These are phyloP conservation scores for Ogataea haglerorum DNA, from an alignment of 805 yeast species.

Conservation along the genomic window DNA sequence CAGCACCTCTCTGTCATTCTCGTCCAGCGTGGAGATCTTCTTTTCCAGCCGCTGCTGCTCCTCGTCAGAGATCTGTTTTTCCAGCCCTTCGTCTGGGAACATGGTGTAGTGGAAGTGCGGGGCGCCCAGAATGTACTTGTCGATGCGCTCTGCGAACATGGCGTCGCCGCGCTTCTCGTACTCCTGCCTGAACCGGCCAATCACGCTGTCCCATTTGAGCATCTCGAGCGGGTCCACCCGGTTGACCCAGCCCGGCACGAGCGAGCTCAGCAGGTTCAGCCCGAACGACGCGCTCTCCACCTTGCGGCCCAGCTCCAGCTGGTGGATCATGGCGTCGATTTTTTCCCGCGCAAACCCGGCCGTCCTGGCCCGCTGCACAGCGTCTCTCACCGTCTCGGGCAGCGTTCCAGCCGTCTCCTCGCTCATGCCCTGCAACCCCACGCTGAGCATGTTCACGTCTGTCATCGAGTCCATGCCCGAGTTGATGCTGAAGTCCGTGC, in stretches of 20 bases:
- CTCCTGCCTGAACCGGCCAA: constrained; percentile 60
- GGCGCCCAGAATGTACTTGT: constrained; percentile 46
- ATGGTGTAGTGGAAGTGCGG: constrained; percentile 71
- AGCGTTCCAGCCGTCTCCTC: constrained; percentile 45
- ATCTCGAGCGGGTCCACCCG: constrained; percentile 69
- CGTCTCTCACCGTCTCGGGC: constrained; percentile 43
- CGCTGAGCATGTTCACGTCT: constrained; percentile 68
- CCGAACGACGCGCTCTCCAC: constrained; percentile 92
- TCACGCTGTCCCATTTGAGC: constrained; percentile 60
- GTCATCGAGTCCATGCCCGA: constrained; percentile 85
- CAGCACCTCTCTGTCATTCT: constrained; percentile 55
- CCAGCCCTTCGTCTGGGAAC: constrained; percentile 64
- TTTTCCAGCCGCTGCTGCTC: constrained; percentile 52
- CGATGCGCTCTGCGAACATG: constrained; percentile 59
- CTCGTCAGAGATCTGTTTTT: constrained; percentile 46
- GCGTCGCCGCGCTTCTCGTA: constrained; percentile 48
- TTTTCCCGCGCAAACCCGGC: constrained; percentile 54
- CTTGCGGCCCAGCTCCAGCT: constrained; percentile 76
- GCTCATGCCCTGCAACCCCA: constrained; percentile 79
- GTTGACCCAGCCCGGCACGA: constrained; percentile 86
- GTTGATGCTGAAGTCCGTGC: constrained; percentile 82
- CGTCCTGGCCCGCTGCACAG: constrained; percentile 42
- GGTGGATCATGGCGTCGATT: constrained; percentile 86
- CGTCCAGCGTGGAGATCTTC: constrained; percentile 44
- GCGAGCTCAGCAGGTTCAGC: constrained; percentile 62